Evolutionary conservation across 2,329 filamentous ascomycete genomes (phyloP), one percentile per base, ranked within the genome.

Genomic region (Neofusicoccum parvum): DNA sequence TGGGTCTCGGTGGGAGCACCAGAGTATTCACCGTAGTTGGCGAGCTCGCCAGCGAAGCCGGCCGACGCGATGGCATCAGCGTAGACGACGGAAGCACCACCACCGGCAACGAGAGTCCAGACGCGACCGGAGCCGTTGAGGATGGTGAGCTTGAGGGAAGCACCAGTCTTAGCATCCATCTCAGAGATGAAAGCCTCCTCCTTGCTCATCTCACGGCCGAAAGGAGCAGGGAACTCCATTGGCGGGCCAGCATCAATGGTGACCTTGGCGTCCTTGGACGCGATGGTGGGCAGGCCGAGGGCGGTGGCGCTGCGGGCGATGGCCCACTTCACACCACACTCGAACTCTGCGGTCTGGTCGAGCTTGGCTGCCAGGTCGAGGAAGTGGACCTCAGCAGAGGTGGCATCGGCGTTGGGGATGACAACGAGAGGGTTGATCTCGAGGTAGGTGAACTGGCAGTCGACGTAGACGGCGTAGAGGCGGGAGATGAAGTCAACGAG

Each of bases 1-100:
- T 99, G 95, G 51, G 93, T 96, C 89, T 99, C 95, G 68, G 93
- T 98, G 72, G 95, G 95, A 70, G 95, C 95, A 84, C 95, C 95
- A 70, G 95, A 98, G 90, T 99, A 99, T 84, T 99, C 95, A 80
- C 95, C 95, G 79, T 99, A 99, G 89, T 99, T 99, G 84, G 95
- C 95, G 64, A 99, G 89, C 82, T 99, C 94, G 74, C 92, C 89
- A 69, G 96, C 93, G 80, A 96, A 98, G 70, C 95, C 95, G 76
- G 92, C 89, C 68, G 93, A 97, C 72, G 95, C 95, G 81, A 99
- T 99, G 81, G 95, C 95, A 79, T 99, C 95, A 70, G 95, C 95
- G 81, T 99, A 99, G 72, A 99, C 95, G 75, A 99, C 95, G 58
- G 95, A 99, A 69, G 95, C 95, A 92, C 95, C 95, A 88, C 95